Base-by-base conservation (phyloP, 305 asterid species). In the Fraxinus dipetala region DNA sequence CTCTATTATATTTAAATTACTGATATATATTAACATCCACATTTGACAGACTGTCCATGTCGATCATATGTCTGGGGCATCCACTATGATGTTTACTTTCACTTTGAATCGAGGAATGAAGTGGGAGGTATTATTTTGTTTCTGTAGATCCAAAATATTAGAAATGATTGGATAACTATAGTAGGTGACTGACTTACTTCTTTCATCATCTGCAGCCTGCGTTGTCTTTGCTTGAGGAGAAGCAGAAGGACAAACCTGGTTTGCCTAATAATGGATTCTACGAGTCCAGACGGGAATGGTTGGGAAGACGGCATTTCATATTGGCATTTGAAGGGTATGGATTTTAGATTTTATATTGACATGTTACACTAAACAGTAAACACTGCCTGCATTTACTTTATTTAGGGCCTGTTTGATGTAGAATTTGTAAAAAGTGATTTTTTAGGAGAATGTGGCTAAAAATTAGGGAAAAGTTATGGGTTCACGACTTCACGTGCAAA, bases 241-340 rank as follows among this genome's bases (percentile, higher is more conserved):
- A 89, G 87, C 97, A 90, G 77, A 91, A 88, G 87, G 97, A 90
- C 87, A 93, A 82, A 80, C 81, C 91, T 78, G 85, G 90, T 73
- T 90, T 95, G 78, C 85, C 88, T 83, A 80, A 84, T 86, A 85
- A 78, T 87, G 99, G 98, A 78, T 96, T 94, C 87, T 96, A 93
- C 73, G 97, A 94, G 87, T 93, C 99, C 56, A 96, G 88, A 91
- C 89, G 99, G 85, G 99, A 93, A 84, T 96, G 99, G 99, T 86
- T 94, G 93, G 99, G 99, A 89, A 93, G 92, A 76, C 89, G 93
- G 31, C 97, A 96, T 83, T 94, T 90, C 83, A 61, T 96, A 70
- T 90, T 96, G 85, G 98, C 98, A 83, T 80, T 90, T 84, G 98
- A 94, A 85, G 87, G 89, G 99, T 96, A 93, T 84, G 90, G 35